Evolutionary conservation across 192 early-diverging fungal genomes (phyloP), one percentile per base, ranked within the genome.

Genomic region (Entomortierella parvispora): DNA sequence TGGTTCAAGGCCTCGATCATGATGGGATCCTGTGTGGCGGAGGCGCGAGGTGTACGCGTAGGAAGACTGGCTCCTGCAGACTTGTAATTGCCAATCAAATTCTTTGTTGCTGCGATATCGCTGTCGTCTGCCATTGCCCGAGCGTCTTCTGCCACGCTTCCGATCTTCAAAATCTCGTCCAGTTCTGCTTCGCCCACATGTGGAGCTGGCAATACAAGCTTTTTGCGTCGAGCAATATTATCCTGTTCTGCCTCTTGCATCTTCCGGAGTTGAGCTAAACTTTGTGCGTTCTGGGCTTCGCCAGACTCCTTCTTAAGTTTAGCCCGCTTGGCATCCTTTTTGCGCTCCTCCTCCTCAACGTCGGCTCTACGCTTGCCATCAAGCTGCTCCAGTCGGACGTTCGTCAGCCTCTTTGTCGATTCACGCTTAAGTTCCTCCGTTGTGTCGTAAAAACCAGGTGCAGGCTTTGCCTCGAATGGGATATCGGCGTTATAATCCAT

Each of bases 401-500:
- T 93, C 1, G 87, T 86, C 12, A 95, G 59, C 59, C 89, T 86
- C 47, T 89, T 90, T 18, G 86, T 85, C 40, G 89, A 86, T 34
- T 72, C 82, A 1, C 88, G 84, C 11, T 83, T 86, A 45, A 90
- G 84, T 81, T 99, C 97, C 28, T 94, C 95, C 0, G 92, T 91
- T 4, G 92, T 92, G 75, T 98, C 94, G 78, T 93, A 96, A 60
- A 99, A 99, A 22, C 97, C 97, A 11, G 91, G 84, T 45, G 95
- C 87, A 0, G 94, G 92, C 40, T 84, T 85, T 44, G 91, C 92
- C 80, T 98, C 94, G 63, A 96, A 97, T 11, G 97, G 97, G 59
- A 97, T 95, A 53, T 99, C 96, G 33, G 92, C 90, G 71, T 97
- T 98, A 80, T 97, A 98, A 79, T 99, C 94, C 88, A 97, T 94